These are phyloP conservation scores for Vicia sativa DNA, from an alignment of 306 rosid genomes.

Conservation along the genomic window DNA sequence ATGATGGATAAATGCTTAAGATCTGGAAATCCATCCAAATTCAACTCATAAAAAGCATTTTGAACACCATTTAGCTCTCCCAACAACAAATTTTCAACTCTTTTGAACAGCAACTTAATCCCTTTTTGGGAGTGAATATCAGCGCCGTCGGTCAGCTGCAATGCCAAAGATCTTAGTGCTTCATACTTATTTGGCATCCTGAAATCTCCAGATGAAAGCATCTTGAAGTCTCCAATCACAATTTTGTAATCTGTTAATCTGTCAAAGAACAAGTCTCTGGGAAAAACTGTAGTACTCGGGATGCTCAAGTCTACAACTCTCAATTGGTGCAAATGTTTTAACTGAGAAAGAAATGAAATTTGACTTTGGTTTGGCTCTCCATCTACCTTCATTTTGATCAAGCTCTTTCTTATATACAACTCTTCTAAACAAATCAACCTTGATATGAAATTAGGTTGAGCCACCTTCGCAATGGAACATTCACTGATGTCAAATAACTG, in stretches of 20 bases:
- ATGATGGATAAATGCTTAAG: conserved; percentile 41
- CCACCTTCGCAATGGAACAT: background rate
- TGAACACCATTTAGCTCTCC: conserved; percentile 39
- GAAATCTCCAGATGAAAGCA: conserved; percentile 7
- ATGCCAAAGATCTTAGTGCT: conserved; percentile 32
- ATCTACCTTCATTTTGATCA: conserved; percentile 26
- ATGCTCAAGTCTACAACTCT: conserved; percentile 5
- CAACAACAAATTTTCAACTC: conserved; percentile 43
- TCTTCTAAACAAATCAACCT: conserved; percentile 43
- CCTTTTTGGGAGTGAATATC: conserved; percentile 33
- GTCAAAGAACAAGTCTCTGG: conserved; percentile 26
- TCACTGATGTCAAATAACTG: conserved; percentile 25
- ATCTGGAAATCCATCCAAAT: conserved; percentile 38
- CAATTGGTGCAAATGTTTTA: conserved; percentile 15
- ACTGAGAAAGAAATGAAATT: conserved; percentile 30
- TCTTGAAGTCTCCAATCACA: conserved; percentile 42
- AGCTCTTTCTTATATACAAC: conserved; percentile 44
- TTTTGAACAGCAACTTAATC: conserved; percentile 41
- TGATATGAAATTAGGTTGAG: conserved; percentile 43
- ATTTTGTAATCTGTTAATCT: conserved; percentile 32
- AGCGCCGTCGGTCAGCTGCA: conserved; percentile 27
- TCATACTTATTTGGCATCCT: conserved; percentile 29
- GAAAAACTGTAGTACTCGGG: background rate
- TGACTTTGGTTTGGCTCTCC: background rate
- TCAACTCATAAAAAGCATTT: conserved; percentile 31